A percentile compares a stretch with the other conserved stretches of the same genome.
Conservation (phyloP, 1,284 basidiomycete genomes). For the Cryptococcus neoformans region DNA sequence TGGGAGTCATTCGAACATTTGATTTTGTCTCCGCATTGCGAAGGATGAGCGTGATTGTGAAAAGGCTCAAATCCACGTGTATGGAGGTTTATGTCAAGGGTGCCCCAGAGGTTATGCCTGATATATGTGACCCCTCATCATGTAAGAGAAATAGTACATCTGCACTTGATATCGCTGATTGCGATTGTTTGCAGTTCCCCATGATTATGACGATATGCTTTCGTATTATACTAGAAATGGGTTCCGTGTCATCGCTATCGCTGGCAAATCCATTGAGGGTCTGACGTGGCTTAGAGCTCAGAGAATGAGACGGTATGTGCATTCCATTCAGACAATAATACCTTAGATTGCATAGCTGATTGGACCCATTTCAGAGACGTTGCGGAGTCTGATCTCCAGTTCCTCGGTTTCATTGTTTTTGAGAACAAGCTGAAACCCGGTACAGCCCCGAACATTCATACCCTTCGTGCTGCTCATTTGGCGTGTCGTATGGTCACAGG, state of each 20-base stretch:
- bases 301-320: slow-evolving; percentile 79
- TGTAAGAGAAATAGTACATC: slow-evolving; percentile 55
- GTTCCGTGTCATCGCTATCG: slow-evolving; percentile 97
- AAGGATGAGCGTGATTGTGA: slow-evolving; percentile 97
- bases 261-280: slow-evolving; percentile 91
- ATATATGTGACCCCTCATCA: slow-evolving; percentile 86
- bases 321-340: not conserved
- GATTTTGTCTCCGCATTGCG: slow-evolving; percentile 94
- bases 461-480: slow-evolving; percentile 82
- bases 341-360: not conserved
- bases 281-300: slow-evolving; percentile 98
- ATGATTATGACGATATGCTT: slow-evolving; percentile 94
- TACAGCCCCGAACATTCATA: slow-evolving; percentile 87
- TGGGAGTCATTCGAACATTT: slow-evolving; percentile 94
- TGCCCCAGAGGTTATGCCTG: slow-evolving; percentile 95
- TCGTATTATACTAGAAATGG: slow-evolving; percentile 97
- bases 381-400: slow-evolving; percentile 85
- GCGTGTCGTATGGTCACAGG: slow-evolving; percentile 98
- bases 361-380: slow-evolving; percentile 64
- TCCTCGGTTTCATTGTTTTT: slow-evolving; percentile 95
- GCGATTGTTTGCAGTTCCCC: slow-evolving; percentile 63
- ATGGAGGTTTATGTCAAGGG: slow-evolving; percentile 99
- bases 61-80: slow-evolving; percentile 84
- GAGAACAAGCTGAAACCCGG: slow-evolving; percentile 98
- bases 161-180: not conserved